Conservation (phyloP, 2,329 filamentous ascomycete genomes). For the Penicillium griseofulvum region DNA sequence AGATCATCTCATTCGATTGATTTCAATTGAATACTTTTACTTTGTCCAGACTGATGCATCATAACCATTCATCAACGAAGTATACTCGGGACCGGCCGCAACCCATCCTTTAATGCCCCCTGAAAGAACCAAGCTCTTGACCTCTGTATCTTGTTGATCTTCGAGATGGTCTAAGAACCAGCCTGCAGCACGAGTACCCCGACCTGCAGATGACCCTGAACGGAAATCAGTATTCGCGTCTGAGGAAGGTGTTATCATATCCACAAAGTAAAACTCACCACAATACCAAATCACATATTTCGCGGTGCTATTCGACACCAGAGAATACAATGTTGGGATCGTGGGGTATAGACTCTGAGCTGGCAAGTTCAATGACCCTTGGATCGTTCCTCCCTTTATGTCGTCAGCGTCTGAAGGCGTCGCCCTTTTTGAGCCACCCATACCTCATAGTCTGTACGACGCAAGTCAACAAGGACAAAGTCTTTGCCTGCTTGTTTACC, state of each 20-base stretch:
- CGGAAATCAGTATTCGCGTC: not conserved
- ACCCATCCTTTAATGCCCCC: conserved; percentile 59
- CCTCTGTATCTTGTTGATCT: conserved; percentile 39
- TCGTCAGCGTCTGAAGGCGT: not conserved
- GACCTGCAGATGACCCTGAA: conserved; percentile 54
- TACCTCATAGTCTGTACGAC: conserved; percentile 49
- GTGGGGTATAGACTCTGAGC: conserved; percentile 42
- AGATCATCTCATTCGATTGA: not conserved
- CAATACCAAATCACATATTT: conserved; percentile 43
- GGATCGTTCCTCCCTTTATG: conserved; percentile 57
- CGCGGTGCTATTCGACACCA: conserved; percentile 32
- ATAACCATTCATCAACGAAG: conserved; percentile 49
- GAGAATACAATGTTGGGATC: conserved; percentile 35
- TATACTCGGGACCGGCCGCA: conserved; percentile 48
- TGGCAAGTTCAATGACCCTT: conserved; percentile 52
- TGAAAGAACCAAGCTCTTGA: conserved; percentile 51
- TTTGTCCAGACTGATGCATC: conserved; percentile 19
- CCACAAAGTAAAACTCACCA: conserved; percentile 29
- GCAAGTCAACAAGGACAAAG: conserved; percentile 49
- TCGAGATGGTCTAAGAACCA: conserved; percentile 57
- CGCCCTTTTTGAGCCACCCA: not conserved
- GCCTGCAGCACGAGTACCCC: conserved; percentile 54
- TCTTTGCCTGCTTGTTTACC: conserved; percentile 27
- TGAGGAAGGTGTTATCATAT: not conserved
- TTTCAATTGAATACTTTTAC: not conserved